Conservation (phyloP, 306 rosid genomes). For the Gastrolobium bilobum region DNA sequence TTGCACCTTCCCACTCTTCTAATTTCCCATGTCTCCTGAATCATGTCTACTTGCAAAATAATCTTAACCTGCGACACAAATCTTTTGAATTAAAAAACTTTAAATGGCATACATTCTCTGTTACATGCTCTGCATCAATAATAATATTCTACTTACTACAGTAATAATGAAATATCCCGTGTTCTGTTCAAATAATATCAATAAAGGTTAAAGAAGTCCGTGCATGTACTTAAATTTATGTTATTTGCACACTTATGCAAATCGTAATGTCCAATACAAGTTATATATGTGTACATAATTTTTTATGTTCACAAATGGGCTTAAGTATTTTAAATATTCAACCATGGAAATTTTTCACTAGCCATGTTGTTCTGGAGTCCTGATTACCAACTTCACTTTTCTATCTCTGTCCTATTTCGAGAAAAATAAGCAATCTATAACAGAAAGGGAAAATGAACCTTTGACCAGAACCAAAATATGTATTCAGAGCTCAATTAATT, state of each 20-base stretch:
- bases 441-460: background rate
- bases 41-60: slow-evolving; percentile 3
- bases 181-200: background rate
- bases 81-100: background rate
- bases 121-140: background rate
- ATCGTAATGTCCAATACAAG: background rate
- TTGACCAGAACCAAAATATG: background rate
- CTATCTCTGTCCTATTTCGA: background rate
- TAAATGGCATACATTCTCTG: background rate
- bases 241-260: background rate
- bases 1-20: slow-evolving; percentile 5
- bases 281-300: background rate
- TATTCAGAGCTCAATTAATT: background rate
- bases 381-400: background rate
- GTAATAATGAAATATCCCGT: background rate
- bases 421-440: background rate
- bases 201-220: background rate
- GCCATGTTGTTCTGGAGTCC: background rate
- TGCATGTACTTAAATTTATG: background rate
- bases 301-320: background rate
- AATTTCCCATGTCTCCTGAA: slow-evolving; percentile 41
- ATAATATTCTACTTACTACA: background rate
- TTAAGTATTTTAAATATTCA: background rate
- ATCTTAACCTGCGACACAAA: background rate
- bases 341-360: background rate